Base-by-base conservation (phyloP, 805 yeast species). In the Yamadazyma phyllophila region DNA sequence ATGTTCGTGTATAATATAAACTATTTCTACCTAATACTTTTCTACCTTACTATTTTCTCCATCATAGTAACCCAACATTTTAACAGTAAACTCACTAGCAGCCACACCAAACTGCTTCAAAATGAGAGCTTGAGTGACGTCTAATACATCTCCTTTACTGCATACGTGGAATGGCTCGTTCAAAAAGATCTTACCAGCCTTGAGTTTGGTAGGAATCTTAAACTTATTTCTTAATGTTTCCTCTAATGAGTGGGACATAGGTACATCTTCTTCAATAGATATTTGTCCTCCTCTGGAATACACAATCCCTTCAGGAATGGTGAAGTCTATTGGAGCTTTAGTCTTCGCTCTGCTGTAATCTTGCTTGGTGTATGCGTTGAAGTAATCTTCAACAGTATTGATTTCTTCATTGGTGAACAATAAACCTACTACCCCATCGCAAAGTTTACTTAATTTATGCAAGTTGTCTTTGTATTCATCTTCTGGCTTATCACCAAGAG, bases 71-170 rank as follows among this genome's bases (percentile, higher is more conserved):
- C 94, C 97, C 56, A 82, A 69, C 51, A 86, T 70, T 57, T 81
- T 77, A 43, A 94, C 95, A 66, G 83, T 88, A 70, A 92, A 94
- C 62, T 88, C 90, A 37, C 97, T 78, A 45, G 90, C 89, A 10
- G 97, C 97, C 47, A 95, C 81, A 60, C 99, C 99, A 66, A 94
- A 95, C 56, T 88, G 94, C 69, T 94, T 94, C 65, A 94, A 76
- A 45, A 94, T 81, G 55, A 94, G 78, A 17, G 97, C 95, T 71
- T 94, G 95, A 59, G 86, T 85, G 41, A 91, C 94, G 66, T 89
- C 96, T 50, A 95, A 76, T 24, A 76, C 73, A 47, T 90, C 88
- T 35, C 96, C 97, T 57, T 83, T 72, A 45, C 73, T 74, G 68
- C 96, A 88, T 32, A 95, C 97, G 39, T 76, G 76, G 67, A 79